Conservation (phyloP, 345 rosid species). For the Syzygium aromaticum region DNA sequence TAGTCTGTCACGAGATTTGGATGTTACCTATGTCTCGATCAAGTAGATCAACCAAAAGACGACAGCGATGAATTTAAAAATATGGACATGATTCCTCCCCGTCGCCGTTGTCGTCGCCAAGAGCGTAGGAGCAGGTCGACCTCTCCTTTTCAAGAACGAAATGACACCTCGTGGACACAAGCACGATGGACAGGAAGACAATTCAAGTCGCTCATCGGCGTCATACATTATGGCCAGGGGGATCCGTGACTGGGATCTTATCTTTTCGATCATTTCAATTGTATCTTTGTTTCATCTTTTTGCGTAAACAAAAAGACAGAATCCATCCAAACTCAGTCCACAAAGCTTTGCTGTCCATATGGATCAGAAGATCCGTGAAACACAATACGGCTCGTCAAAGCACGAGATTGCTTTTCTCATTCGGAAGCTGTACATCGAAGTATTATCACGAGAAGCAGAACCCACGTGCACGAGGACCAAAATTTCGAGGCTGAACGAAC, state of each 20-base stretch:
- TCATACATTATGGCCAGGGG: background rate
- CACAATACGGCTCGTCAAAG: background rate
- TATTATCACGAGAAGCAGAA: too few species aligned
- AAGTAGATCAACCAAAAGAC: background rate
- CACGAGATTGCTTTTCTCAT: background rate
- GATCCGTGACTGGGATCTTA: background rate
- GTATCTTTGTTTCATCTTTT: background rate
- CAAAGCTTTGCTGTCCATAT: background rate
- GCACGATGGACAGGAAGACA: background rate
- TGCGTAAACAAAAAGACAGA: background rate
- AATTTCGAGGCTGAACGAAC: background rate
- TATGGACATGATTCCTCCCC: background rate
- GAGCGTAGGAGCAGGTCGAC: background rate
- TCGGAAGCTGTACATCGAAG: background rate
- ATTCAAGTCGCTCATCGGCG: background rate
- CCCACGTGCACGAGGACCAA: background rate
- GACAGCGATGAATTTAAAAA: background rate
- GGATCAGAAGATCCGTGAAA: background rate
- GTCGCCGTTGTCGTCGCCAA: background rate
- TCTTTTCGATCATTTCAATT: background rate
- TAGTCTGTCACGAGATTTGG: fast-evolving
- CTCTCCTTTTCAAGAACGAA: background rate
- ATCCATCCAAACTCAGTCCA: background rate
- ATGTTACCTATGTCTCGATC: fast-evolving
- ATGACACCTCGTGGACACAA: background rate